Conservation (phyloP, 257 asterid species). For the Echium plantagineum region DNA sequence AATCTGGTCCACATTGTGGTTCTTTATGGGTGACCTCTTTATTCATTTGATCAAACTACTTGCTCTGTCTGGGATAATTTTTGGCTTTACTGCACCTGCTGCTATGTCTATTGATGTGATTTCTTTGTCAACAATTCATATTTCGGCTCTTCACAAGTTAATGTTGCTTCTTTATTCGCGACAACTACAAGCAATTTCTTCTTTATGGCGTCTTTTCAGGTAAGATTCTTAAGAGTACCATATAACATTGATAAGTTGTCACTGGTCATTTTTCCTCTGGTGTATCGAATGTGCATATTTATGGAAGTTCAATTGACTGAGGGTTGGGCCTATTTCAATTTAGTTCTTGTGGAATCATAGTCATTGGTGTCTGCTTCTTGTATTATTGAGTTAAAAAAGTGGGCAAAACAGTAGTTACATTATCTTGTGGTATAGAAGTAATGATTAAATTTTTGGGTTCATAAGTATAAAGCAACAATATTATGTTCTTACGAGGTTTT, state of each 20-base stretch:
- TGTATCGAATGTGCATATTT: background rate
- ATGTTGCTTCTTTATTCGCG: slow-evolving; percentile 61
- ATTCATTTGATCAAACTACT: slow-evolving; percentile 43
- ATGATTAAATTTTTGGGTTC: too few species aligned
- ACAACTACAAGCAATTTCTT: slow-evolving; percentile 75
- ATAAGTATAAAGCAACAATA: too few species aligned
- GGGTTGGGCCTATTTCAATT: too few species aligned
- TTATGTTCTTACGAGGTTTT: too few species aligned
- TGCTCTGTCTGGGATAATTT: slow-evolving; percentile 55
- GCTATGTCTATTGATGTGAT: slow-evolving; percentile 61
- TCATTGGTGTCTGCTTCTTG: too few species aligned
- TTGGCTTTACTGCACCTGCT: slow-evolving; percentile 76
- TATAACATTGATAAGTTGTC: background rate
- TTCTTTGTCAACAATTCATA: slow-evolving; percentile 61
- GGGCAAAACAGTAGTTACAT: too few species aligned
- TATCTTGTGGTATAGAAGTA: too few species aligned
- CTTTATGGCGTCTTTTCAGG: slow-evolving; percentile 98
- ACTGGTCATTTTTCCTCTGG: background rate
- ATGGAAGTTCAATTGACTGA: too few species aligned
- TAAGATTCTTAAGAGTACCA: slow-evolving; percentile 15
- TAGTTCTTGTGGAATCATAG: too few species aligned
- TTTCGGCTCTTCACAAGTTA: slow-evolving; percentile 60
- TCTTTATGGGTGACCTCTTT: slow-evolving; percentile 42
- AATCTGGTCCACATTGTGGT: slow-evolving; percentile 92
- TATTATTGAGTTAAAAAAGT: too few species aligned